Conservation (phyloP, 306 rosid genomes). For the Fragaria nilgerrensis region DNA sequence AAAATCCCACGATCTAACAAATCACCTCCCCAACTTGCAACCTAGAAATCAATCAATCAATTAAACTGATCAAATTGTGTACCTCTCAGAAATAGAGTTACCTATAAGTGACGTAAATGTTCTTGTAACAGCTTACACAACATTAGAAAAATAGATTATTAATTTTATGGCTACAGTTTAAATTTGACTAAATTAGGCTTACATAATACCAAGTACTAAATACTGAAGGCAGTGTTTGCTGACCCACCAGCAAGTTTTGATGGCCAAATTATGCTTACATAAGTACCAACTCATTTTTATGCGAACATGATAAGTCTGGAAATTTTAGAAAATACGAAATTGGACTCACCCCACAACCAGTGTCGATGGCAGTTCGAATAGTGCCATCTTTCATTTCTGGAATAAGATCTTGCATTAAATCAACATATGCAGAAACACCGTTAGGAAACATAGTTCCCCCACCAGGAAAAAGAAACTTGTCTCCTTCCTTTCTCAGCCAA, state of each 20-base stretch:
- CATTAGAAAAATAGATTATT: not conserved
- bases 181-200: not conserved
- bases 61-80: conserved; percentile 17
- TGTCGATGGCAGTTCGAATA: conserved; percentile 90
- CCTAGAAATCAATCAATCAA: conserved; percentile 44
- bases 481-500: conserved; percentile 97
- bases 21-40: conserved; percentile 99
- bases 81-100: not conserved
- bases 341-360: conserved; percentile 98
- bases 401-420: conserved; percentile 83
- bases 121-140: not conserved
- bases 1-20: conserved; percentile 88
- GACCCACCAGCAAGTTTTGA: conserved; percentile 9
- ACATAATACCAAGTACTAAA: not conserved
- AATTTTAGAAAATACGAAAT: not conserved
- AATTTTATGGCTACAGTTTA: not conserved
- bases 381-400: conserved; percentile 96
- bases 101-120: not conserved
- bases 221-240: not conserved
- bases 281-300: not conserved
- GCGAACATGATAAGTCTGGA: not conserved
- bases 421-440: conserved; percentile 91
- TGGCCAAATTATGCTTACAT: too few relatives aligned
- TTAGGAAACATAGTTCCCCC: conserved; percentile 98
- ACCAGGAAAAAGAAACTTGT: conserved; percentile 96